Conservation (phyloP, 768 basidiomycete species). For the Tremella mesenterica region DNA sequence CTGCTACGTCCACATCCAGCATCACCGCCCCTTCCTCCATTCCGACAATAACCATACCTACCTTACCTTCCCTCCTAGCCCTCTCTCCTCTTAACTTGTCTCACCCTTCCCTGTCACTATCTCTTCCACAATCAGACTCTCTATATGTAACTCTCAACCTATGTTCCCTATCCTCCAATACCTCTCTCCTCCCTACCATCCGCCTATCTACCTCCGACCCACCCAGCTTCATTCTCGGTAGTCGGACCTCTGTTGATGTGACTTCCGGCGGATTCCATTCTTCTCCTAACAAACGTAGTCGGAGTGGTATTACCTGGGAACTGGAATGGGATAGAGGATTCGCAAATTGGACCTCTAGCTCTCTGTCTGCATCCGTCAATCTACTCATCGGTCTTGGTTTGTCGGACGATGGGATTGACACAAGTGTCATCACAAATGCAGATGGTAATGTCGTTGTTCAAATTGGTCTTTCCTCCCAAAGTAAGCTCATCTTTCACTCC, state of each 20-base stretch:
- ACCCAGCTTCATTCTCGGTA: constrained; percentile 9
- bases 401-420: not conserved
- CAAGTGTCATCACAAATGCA: not conserved
- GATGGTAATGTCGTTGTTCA: constrained; percentile 29
- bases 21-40: constrained; percentile 4
- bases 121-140: constrained; percentile 11
- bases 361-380: constrained; percentile 7
- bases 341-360: constrained; percentile 35
- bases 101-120: constrained; percentile 10
- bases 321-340: constrained; percentile 35
- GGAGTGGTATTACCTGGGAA: constrained; percentile 15
- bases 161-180: constrained; percentile 29
- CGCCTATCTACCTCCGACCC: constrained; percentile 16
- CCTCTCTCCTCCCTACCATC: constrained; percentile 20
- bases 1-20: constrained; percentile 3
- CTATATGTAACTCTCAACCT: constrained; percentile 37
- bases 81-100: constrained; percentile 24
- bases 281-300: constrained; percentile 13
- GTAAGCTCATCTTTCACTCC: constrained; percentile 15
- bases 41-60: constrained; percentile 7
- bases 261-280: constrained; percentile 20
- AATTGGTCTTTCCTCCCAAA: constrained; percentile 22
- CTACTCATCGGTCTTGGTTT: constrained; percentile 17
- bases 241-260: constrained; percentile 6
- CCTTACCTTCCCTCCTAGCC: constrained; percentile 13